A percentile compares a stretch with the other conserved stretches of the same genome.
These are phyloP conservation scores for Miscanthus lutarioriparius DNA, from an alignment of 176 grass and related monocot genomes.

Conservation along the genomic window DNA sequence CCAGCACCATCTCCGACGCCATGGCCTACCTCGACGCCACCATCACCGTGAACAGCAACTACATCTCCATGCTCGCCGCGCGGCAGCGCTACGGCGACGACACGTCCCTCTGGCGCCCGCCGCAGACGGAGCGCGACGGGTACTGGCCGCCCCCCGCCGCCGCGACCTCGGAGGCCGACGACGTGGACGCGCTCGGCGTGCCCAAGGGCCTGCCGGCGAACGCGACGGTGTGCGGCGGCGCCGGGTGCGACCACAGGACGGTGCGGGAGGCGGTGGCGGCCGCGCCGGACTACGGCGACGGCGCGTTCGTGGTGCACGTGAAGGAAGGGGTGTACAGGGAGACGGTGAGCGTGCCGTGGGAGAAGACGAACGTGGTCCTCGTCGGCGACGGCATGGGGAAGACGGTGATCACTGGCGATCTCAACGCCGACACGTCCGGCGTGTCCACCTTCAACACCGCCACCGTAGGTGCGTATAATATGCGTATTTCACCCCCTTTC, in stretches of 20 bases:
- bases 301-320: slow-evolving; percentile 63
- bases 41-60: slow-evolving; percentile 60
- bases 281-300: slow-evolving; percentile 45
- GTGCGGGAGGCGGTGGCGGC: slow-evolving; percentile 64
- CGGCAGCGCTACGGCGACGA: slow-evolving; percentile 70
- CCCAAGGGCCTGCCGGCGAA: slow-evolving; percentile 37
- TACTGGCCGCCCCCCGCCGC: slow-evolving; percentile 72
- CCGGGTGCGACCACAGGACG: slow-evolving; percentile 39
- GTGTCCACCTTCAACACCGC: slow-evolving; percentile 87
- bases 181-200: slow-evolving; percentile 41
- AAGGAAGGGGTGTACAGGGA: slow-evolving; percentile 85
- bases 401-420: slow-evolving; percentile 77
- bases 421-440: slow-evolving; percentile 70
- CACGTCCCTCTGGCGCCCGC: slow-evolving; percentile 58
- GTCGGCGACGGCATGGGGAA: slow-evolving; percentile 79
- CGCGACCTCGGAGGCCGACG: not conserved
- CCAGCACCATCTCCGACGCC: slow-evolving; percentile 63
- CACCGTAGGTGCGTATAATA: slow-evolving; percentile 71
- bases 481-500: not conserved
- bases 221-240: slow-evolving; percentile 51
- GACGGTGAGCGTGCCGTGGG: slow-evolving; percentile 67
- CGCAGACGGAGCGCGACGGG: slow-evolving; percentile 85
- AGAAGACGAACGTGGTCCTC: slow-evolving; percentile 80
- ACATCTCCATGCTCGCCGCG: slow-evolving; percentile 78
- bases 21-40: slow-evolving; percentile 74